Conservation (phyloP, 257 asterid species). For the Osmanthus fragrans region DNA sequence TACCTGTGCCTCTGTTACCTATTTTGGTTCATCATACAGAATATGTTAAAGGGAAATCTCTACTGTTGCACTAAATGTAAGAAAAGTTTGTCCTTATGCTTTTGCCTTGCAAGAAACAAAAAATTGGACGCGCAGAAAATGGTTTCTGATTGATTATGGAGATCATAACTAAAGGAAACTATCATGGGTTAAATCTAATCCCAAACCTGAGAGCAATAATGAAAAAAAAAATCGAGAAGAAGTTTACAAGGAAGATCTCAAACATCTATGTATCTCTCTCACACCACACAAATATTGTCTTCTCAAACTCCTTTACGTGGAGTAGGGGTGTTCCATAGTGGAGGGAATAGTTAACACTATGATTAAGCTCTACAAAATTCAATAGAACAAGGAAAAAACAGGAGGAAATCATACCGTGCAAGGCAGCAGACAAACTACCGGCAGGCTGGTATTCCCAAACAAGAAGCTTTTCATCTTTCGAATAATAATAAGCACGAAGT, state of each 20-base stretch:
- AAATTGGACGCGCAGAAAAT: too few relatives aligned
- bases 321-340: too few relatives aligned
- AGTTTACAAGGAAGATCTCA: not conserved
- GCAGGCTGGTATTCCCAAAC: slow-evolving; percentile 80
- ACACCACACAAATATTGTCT: slow-evolving; percentile 2
- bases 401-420: slow-evolving; percentile 59
- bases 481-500: slow-evolving; percentile 74
- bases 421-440: slow-evolving; percentile 75
- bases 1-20: slow-evolving; percentile 62
- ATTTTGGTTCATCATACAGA: not conserved
- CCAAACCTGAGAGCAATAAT: too few relatives aligned
- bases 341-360: too few relatives aligned
- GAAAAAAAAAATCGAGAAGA: not conserved
- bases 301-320: too few relatives aligned
- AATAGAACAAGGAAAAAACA: not conserved
- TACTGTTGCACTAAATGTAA: too few relatives aligned
- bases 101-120: too few relatives aligned
- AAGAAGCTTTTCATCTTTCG: slow-evolving; percentile 94
- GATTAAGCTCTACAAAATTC: not conserved
- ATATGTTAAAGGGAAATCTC: not conserved
- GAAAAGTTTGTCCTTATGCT: too few relatives aligned
- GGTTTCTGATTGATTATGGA: not conserved
- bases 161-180: too few relatives aligned
- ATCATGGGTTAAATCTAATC: too few relatives aligned
- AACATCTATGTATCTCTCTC: too few relatives aligned